These are phyloP conservation scores for Trifolium pratense DNA, from an alignment of 306 rosid species.

Conservation along the genomic window DNA sequence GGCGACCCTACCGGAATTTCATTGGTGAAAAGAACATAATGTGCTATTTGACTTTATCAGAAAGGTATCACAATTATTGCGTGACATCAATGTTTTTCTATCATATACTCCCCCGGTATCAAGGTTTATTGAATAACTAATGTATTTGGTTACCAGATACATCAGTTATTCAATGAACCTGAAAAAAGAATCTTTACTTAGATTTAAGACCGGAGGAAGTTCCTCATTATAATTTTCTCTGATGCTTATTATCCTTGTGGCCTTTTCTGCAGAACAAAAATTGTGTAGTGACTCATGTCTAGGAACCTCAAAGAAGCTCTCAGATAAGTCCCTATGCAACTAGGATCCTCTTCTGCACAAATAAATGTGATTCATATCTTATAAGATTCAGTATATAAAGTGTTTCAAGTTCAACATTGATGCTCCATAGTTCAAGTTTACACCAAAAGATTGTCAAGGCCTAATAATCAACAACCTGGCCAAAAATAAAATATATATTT, in stretches of 20 bases:
- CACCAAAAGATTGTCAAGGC: conserved; percentile 38
- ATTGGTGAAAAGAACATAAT: conserved; percentile 65
- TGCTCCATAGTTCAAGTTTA: conserved; percentile 29
- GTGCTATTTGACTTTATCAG: conserved; percentile 50
- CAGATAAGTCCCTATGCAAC: conserved; percentile 52
- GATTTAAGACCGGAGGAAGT: not conserved
- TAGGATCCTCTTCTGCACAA: conserved; percentile 42
- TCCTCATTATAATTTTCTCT: conserved; percentile 20
- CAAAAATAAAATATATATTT: conserved; percentile 54
- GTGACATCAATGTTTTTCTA: not conserved
- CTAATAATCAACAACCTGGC: conserved; percentile 15
- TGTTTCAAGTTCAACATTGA: conserved; percentile 28
- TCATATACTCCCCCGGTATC: no score
- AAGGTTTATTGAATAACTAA: no score
- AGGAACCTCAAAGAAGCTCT: conserved; percentile 51
- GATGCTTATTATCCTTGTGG: conserved; percentile 1
- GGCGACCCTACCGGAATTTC: conserved; percentile 75
- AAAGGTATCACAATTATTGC: conserved; percentile 48
- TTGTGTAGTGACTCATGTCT: conserved; percentile 49
- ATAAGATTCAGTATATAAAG: conserved; percentile 34
- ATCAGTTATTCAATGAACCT: no score
- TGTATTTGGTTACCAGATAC: no score
- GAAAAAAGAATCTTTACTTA: no score
- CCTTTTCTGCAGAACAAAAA: conserved; percentile 55
- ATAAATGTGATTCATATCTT: conserved; percentile 44